Percentiles rank a stretch among this genome's conserved stretches.
These are phyloP conservation scores for Barnettozyma sucrosica DNA, from an alignment of 805 yeast species.

Conservation along the genomic window DNA sequence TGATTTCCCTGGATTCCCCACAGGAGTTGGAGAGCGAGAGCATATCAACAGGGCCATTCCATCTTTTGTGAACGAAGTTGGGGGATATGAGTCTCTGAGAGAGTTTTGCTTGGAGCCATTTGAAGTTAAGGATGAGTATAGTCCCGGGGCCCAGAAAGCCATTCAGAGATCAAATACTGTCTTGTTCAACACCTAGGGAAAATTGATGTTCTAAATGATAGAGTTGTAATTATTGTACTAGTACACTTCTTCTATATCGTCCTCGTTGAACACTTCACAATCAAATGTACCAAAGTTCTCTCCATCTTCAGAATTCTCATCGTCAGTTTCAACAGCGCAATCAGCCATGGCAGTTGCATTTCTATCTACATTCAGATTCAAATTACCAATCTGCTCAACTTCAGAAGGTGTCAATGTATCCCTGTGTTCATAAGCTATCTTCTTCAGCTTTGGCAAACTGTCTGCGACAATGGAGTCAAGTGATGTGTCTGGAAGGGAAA, in stretches of 20 bases:
- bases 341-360: background rate
- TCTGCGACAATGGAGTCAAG: constrained; percentile 3
- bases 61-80: background rate
- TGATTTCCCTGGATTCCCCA: constrained; percentile 19
- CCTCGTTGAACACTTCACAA: constrained; percentile 3
- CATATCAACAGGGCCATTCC: constrained; percentile 3
- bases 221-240: background rate
- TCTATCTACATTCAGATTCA: constrained; percentile 1
- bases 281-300: background rate
- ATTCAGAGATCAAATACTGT: background rate
- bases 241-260: constrained; percentile 11
- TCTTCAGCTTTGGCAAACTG: constrained; percentile 1
- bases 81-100: constrained; percentile 1
- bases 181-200: background rate
- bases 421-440: constrained; percentile 2
- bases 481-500: constrained; percentile 4
- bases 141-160: background rate
- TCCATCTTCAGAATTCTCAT: background rate
- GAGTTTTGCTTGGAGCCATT: constrained; percentile 5
- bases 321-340: background rate
- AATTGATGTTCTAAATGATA: no score
- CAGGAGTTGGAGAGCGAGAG: constrained; percentile 1
- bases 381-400: background rate
- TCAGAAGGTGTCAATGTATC: background rate
- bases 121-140: background rate